Evolutionary conservation across 352 stramenopile genomes (phyloP), one percentile per base, ranked within the genome.

Genomic region (Pythium guiyangense): DNA sequence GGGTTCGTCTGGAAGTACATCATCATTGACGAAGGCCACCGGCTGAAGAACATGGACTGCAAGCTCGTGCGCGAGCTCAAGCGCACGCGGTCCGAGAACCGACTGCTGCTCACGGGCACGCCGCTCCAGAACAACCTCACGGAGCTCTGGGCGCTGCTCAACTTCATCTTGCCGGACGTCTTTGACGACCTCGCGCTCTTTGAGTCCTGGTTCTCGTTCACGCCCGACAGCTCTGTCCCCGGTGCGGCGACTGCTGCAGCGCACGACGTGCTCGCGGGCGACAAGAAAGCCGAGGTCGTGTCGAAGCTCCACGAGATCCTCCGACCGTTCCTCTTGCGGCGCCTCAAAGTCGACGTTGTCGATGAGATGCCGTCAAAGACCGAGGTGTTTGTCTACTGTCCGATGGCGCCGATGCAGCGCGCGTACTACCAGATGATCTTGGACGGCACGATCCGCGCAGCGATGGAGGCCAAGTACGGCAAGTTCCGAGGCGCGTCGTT

Each of bases 141-240:
- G 20, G 97, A 99, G 74, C 79, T 99, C 6, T 99, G 97, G 96
- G 88, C 94, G n/a, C 71, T 99, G 54, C 81, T 99, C 34, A 99
- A 99, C 67, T 98, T 98, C 71, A 96, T 99, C 37, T 67, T 99
- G 34, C 97, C 96, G 0, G 78, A 96, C 45, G 96, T 99, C 48
- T 99, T 99, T 70, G 96, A 98, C 66, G 96, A 98, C 43, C 77
- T 98, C 10, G 94, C 99, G 60, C 94, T 97, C 9, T 99, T 99
- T 73, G 95, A 99, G 74, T 98, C 88, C 52, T 99, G 95, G 96
- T 98, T 98, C 74, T 97, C 92, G 46, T 98, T 98, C 69, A 97
- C 98, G 51, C 94, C 94, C n/a, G 89, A 98, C 62, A 66, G 66
- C 31, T 12, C 31, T 15, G 62, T 57, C 26, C 51, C 64, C n/a